Conservation (phyloP, 371 early-diverging fungal species). For the Rhizomucor pusillus region DNA sequence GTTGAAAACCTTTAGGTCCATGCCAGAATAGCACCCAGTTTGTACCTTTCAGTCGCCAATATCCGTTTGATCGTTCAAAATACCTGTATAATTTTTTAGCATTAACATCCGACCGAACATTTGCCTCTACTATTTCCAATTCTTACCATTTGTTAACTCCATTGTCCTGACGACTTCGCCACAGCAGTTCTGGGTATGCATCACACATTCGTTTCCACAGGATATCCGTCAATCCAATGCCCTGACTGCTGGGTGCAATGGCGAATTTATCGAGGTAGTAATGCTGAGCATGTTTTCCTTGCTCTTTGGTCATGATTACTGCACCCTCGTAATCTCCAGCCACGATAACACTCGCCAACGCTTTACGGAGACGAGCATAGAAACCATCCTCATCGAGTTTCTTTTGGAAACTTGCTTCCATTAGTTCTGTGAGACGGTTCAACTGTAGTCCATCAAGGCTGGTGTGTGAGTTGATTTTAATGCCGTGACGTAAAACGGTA, state of each 20-base stretch:
- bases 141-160: constrained; percentile 89
- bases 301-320: constrained; percentile 39
- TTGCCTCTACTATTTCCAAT: neutral
- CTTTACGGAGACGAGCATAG: constrained; percentile 59
- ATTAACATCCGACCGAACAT: neutral
- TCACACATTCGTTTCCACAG: constrained; percentile 81
- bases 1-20: constrained; percentile 50
- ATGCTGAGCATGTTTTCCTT: constrained; percentile 4
- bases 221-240: constrained; percentile 91
- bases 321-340: constrained; percentile 83
- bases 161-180: constrained; percentile 88
- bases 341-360: constrained; percentile 65
- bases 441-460: constrained; percentile 54
- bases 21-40: constrained; percentile 83
- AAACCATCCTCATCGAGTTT: constrained; percentile 57
- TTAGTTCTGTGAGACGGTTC: constrained; percentile 49
- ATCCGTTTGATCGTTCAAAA: constrained; percentile 85
- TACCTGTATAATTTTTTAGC: constrained; percentile 59
- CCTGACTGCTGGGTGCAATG: constrained; percentile 83
- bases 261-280: constrained; percentile 93
- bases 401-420: constrained; percentile 81
- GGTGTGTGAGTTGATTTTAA: constrained; percentile 56
- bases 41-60: constrained; percentile 55
- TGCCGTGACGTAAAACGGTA: constrained; percentile 79
- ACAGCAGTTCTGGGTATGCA: constrained; percentile 72